Evolutionary conservation across 441 rosid species (phyloP), one percentile per base, ranked within the genome.

Genomic region (Gossypium davidsonii): DNA sequence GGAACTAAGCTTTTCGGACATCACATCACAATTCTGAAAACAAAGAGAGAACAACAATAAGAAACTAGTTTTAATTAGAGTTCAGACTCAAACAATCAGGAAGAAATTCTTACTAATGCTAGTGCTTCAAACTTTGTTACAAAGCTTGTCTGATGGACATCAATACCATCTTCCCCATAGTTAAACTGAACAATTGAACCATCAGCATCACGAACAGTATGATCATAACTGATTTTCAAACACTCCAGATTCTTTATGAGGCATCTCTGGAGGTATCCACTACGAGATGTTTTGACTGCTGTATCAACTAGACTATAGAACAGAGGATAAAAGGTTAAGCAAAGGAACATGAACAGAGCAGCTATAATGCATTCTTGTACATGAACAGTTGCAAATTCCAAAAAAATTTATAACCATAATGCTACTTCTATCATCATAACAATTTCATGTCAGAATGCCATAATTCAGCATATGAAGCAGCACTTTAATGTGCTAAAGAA

Each of bases 231-330:
- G 77, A 96, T 84, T 85, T 90, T 96, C 71, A 96, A 87, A 82
- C 91, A 84, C 87, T 96, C 99, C 6, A 96, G 97, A 82, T 96
- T 96, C 84, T 96, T 96, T 79, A 96, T 90, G 49, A 96, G 87
- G 83, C 99, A 96, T 80, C 99, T 91, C 79, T 96, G 99, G 67
- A 96, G 91, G 87, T 96, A 93, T 31, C 99, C 99, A 89, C 99
- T 93, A 60, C 99, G 96, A 71, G 99, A 96, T 79, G 99, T 96
- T 83, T 96, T 96, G 72, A 96, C 99, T 25, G 99, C 98, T 51
- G 99, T 96, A 81, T 96, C 98, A 79, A 96, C 99, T 72, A 96
- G 86, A 86, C 99, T 96, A 79, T 58, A 73, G 62, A 79, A 74
- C 62, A 78, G 73, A 74, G 79, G 58, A 74, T 53, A 52, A 67